Base-by-base conservation (phyloP, 371 early-diverging fungal species). In the Syncephalastrum monosporum region DNA sequence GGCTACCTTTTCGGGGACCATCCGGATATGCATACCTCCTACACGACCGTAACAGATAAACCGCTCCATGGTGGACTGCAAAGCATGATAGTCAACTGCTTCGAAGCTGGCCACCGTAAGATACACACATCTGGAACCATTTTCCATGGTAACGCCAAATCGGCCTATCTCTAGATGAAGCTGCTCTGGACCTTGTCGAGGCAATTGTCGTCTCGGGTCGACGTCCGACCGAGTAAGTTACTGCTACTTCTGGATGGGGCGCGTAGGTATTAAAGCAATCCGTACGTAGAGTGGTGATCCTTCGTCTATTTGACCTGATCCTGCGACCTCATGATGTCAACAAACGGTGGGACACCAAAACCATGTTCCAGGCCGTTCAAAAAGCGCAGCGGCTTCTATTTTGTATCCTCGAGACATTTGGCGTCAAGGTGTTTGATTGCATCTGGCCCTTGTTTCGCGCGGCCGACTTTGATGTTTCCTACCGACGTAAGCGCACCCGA, bases 141-240 rank as follows among this genome's bases (percentile, higher is more conserved):
- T 33, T 10, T 33, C 33, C 38, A 33, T 33, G 8, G 38, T 33
- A 33, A 33, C 38, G 10, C 38, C 12, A 10, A 33, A 10, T 10
- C 10, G 38, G 2, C 0, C 10, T 33, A 5, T 33, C 38, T 33
- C 12, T 54, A 63, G 63, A 48, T 42, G 58, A 63, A 27, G 64
- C 64, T 15, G 64, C 64, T 7, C 23, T 64, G 59, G 64, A 64
- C 29, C 38, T 64, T 3, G 47, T 64, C 5, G 50, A 57, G 23
- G 25, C 17, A 15, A 47, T 41, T 1, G 38, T 64, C 14, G 43
- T 49, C 15, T 24, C 59, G 4, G 43, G 49, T 46, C 42, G 64
- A 6, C 43, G 56, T n/a, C 64, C 64, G 10, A 47, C 64, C 5
- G 13, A 15, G 64, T 64, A 64, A 64, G 55, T 43, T 25, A 5